These are phyloP conservation scores for Musa itinerans DNA, from an alignment of 176 grass and related monocot genomes.

Conservation along the genomic window DNA sequence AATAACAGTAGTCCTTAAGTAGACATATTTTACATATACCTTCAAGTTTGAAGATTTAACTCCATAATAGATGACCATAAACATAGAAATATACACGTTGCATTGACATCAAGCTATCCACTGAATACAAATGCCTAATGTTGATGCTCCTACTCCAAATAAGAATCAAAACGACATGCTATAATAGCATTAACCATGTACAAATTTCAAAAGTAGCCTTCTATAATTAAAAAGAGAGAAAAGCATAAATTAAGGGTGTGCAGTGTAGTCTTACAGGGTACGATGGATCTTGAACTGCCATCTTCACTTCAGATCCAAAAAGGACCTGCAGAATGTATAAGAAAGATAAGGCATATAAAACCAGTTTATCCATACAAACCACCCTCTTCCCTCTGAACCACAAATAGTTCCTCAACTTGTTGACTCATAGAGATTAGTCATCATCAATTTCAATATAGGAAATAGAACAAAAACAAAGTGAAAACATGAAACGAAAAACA, in stretches of 20 bases:
- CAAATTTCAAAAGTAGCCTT: not conserved
- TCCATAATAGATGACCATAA: too few species aligned
- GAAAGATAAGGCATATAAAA: not conserved
- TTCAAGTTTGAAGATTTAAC: too few species aligned
- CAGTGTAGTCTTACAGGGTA: slow-evolving; percentile 52
- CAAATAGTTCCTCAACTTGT: not conserved
- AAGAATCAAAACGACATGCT: not conserved
- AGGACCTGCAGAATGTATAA: slow-evolving; percentile 39
- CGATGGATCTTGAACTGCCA: slow-evolving; percentile 87
- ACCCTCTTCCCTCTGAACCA: not conserved
- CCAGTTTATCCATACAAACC: not conserved
- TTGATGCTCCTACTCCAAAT: not conserved
- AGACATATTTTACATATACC: not conserved
- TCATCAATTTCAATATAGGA: not conserved
- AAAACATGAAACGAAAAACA: not conserved
- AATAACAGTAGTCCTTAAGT: not conserved
- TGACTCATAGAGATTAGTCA: not conserved
- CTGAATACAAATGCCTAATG: not conserved
- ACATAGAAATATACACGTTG: not conserved
- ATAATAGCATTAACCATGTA: not conserved
- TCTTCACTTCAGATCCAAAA: slow-evolving; percentile 71
- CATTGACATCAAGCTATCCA: not conserved
- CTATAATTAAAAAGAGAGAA: not conserved
- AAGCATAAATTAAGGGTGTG: not conserved
- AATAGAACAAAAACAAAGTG: not conserved